phyloP scores from a whole-genome alignment of 2,329 filamentous ascomycete species.

The Microascus cirrosus region DNA sequence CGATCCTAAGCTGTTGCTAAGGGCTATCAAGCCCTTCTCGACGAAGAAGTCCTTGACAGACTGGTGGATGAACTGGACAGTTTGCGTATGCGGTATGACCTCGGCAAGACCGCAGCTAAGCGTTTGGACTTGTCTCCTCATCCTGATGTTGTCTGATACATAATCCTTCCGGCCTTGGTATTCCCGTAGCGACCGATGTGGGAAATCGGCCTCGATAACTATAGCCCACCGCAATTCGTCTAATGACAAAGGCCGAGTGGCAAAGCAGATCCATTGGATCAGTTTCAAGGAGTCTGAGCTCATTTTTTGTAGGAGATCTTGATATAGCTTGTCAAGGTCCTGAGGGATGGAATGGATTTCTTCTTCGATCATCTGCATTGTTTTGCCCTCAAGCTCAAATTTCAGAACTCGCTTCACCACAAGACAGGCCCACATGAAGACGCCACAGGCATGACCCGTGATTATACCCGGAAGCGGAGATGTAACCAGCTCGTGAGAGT shows the following conservation, averaged over 20 bases:
- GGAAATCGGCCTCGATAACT: constrained; percentile 11
- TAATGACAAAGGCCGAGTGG: constrained; percentile 12
- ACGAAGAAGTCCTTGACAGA: constrained; percentile 20
- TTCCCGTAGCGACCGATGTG: constrained; percentile 10
- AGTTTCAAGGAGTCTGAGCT: constrained; percentile 11
- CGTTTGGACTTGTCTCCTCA: constrained; percentile 8
- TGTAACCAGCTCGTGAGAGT: neutral
- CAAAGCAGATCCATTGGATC: constrained; percentile 21
- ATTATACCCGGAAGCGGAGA: constrained; percentile 8
- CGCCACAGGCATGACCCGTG: constrained; percentile 13
- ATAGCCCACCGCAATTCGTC: constrained; percentile 20
- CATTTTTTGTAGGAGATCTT: constrained; percentile 11
- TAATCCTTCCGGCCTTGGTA: constrained; percentile 10
- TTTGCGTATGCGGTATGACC: neutral
- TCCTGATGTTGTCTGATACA: constrained; percentile 5
- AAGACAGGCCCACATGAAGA: constrained; percentile 25
- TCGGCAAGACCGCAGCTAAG: constrained; percentile 19
- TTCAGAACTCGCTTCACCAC: constrained; percentile 11
- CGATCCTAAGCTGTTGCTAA: constrained; percentile 6
- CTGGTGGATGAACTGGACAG: constrained; percentile 21
- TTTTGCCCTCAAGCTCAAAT: constrained; percentile 7
- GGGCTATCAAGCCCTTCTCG: constrained; percentile 10
- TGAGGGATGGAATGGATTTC: constrained; percentile 11
- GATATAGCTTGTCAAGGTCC: constrained; percentile 15
- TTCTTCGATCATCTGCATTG: constrained; percentile 9